Percentiles rank a stretch among this genome's conserved stretches.
phyloP scores from a whole-genome alignment of 2,329 filamentous ascomycete genomes.

The Epichloe coenophiala region DNA sequence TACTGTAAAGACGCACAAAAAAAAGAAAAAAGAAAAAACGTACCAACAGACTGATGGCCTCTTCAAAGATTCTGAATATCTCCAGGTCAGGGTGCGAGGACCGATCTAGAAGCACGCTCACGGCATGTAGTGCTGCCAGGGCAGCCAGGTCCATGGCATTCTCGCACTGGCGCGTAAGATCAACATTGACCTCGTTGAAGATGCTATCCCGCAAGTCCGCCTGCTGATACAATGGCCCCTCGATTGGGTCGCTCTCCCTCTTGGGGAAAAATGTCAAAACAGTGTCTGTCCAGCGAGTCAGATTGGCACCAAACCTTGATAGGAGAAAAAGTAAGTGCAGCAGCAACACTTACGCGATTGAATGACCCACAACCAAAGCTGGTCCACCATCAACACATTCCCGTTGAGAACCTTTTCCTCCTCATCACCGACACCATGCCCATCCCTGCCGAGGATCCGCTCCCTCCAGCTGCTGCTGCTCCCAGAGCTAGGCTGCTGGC shows the following conservation, averaged over 20 bases:
- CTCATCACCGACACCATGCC: constrained; percentile 10
- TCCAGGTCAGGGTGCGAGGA: constrained; percentile 48
- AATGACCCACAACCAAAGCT: constrained; percentile 50
- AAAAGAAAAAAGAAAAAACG: constrained; percentile 1
- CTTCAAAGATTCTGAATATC: constrained; percentile 51
- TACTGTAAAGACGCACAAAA: not conserved
- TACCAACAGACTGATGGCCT: constrained; percentile 50
- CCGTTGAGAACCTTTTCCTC: constrained; percentile 34
- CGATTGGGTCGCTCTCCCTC: constrained; percentile 38
- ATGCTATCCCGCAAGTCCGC: constrained; percentile 50
- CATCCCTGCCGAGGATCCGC: constrained; percentile 9
- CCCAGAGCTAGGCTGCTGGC: constrained; percentile 13
- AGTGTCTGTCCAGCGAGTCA: constrained; percentile 25
- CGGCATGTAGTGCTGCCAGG: constrained; percentile 46
- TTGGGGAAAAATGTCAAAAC: constrained; percentile 42
- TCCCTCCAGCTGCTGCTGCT: constrained; percentile 14
- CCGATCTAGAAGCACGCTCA: constrained; percentile 46
- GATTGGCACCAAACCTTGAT: not conserved
- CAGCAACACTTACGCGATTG: constrained; percentile 31
- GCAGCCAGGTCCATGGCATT: constrained; percentile 49
- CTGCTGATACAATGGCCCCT: constrained; percentile 43
- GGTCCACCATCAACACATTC: constrained; percentile 53
- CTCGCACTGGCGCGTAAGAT: constrained; percentile 47
- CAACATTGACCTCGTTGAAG: constrained; percentile 53
- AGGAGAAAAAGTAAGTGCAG: not conserved